These are phyloP conservation scores for Termitomyces sp. DNA, from an alignment of 768 basidiomycete species.

Conservation along the genomic window DNA sequence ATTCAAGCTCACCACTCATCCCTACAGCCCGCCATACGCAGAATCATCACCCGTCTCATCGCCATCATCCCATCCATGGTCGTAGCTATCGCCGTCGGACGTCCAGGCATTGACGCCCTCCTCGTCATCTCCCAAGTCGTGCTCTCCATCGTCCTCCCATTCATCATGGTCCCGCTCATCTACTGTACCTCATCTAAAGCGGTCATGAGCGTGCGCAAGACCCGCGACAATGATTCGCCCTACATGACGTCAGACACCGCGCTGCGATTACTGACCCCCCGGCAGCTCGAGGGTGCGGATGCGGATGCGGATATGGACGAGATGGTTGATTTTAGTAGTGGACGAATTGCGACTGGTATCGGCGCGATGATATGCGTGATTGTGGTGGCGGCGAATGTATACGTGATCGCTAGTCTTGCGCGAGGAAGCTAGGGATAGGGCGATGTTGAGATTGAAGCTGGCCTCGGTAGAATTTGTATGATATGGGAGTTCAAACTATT, in stretches of 20 bases:
- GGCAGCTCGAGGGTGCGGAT: constrained; percentile 18
- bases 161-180: constrained; percentile 78
- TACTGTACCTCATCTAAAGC: constrained; percentile 68
- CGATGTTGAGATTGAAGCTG: neutral
- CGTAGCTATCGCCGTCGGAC: constrained; percentile 72
- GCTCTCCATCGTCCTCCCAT: constrained; percentile 80
- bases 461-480: neutral
- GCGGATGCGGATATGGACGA: constrained; percentile 22
- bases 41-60: constrained; percentile 78
- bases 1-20: neutral
- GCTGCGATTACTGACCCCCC: neutral
- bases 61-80: constrained; percentile 80
- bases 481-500: neutral
- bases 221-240: constrained; percentile 26
- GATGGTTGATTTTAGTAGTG: constrained; percentile 62
- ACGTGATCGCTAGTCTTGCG: constrained; percentile 63
- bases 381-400: constrained; percentile 68
- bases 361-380: constrained; percentile 63
- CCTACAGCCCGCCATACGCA: constrained; percentile 65
- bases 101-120: constrained; percentile 65
- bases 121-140: constrained; percentile 87
- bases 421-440: neutral
- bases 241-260: constrained; percentile 28
- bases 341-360: constrained; percentile 42
- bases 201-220: constrained; percentile 68